Conservation (phyloP, 2,329 filamentous ascomycete species). For the Amauroascus niger region DNA sequence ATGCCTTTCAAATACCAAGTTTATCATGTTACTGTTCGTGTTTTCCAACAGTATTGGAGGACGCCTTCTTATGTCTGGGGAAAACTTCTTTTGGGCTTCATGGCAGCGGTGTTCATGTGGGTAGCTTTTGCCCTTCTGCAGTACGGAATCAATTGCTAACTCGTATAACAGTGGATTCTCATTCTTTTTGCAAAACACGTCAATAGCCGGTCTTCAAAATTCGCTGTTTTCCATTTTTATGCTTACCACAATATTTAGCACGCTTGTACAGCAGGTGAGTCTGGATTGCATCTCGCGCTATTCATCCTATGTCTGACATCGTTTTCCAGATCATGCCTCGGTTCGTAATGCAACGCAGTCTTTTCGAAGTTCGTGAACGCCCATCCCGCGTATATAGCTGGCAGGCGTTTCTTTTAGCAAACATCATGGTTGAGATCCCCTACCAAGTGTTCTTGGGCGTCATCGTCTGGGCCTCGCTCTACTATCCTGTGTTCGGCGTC, state of each 20-base stretch:
- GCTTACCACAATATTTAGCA: constrained; percentile 50
- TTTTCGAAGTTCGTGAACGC: constrained; percentile 78
- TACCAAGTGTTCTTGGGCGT: constrained; percentile 67
- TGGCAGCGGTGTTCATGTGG: constrained; percentile 56
- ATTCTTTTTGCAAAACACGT: constrained; percentile 63
- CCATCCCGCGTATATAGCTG: constrained; percentile 77
- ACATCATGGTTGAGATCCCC: constrained; percentile 74
- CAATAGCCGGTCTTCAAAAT: constrained; percentile 70
- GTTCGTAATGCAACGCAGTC: constrained; percentile 68
- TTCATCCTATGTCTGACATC: constrained; percentile 35
- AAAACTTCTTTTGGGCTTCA: constrained; percentile 58
- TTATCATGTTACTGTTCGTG: constrained; percentile 55
- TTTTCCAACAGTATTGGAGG: constrained; percentile 86
- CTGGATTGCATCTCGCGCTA: constrained; percentile 56
- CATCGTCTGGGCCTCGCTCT: constrained; percentile 73
- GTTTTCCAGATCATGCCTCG: constrained; percentile 57
- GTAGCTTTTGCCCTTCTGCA: neutral
- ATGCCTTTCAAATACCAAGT: constrained; percentile 60
- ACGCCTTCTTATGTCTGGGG: constrained; percentile 76
- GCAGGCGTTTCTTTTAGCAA: constrained; percentile 74
- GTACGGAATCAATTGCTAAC: constrained; percentile 29
- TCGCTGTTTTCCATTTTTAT: constrained; percentile 83
- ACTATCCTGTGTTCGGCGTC: constrained; percentile 63
- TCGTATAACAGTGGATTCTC: constrained; percentile 64
- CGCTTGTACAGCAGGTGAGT: constrained; percentile 43